Percentiles rank a stretch among this genome's conserved stretches.
Evolutionary conservation across 225 moss, liverwort and hornwort species (phyloP).

Genomic region (Antitrichia curtipendula): DNA sequence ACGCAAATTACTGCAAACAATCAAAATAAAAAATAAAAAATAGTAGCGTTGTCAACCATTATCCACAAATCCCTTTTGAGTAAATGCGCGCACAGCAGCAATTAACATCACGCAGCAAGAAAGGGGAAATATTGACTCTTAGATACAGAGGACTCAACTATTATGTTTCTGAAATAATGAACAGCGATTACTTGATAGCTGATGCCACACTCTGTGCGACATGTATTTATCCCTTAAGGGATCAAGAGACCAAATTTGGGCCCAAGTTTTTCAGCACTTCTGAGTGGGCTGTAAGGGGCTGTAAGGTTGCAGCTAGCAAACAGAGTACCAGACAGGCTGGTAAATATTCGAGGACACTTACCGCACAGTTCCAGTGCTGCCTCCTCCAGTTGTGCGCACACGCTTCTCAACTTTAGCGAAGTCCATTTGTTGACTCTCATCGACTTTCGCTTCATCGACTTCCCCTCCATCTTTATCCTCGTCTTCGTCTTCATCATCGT

Average conservation of each 20-base stretch:
- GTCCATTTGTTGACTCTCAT: conserved; percentile 97
- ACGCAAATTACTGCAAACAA: conserved; percentile 61
- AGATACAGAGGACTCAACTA: not conserved
- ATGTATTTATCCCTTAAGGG: not conserved
- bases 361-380: conserved; percentile 96
- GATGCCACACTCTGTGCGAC: not conserved
- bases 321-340: not conserved
- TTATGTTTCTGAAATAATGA: not conserved
- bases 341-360: conserved; percentile 8
- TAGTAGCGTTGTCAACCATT: not conserved
- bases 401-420: conserved; percentile 99
- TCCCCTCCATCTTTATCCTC: conserved; percentile 92
- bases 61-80: not conserved
- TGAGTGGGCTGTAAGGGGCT: not conserved
- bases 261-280: not conserved
- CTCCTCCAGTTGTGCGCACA: conserved; percentile 95
- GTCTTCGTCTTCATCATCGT: conserved; percentile 80
- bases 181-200: not conserved
- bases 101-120: not conserved
- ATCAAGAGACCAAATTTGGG: not conserved
- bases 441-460: conserved; percentile 96
- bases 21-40: not conserved
- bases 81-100: not conserved
- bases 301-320: not conserved
- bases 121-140: not conserved